phyloP scores from a whole-genome alignment of 208 protist species.

The Crithidia expoeki region DNA sequence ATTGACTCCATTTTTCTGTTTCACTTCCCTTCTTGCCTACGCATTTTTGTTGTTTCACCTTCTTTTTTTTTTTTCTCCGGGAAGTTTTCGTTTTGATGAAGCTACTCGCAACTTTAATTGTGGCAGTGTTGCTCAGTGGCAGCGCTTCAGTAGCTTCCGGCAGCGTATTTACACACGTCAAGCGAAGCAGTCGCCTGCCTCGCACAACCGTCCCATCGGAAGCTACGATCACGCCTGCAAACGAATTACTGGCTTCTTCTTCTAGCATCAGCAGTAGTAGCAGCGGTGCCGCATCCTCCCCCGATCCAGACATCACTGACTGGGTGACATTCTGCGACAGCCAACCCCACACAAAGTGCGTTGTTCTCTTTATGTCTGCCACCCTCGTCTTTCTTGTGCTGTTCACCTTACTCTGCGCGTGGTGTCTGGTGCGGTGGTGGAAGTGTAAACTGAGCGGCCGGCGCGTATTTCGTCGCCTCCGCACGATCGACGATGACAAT shows the following conservation, averaged over 20 bases:
- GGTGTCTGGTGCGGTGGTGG: conserved; percentile 12
- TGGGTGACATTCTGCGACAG: conserved; percentile 3
- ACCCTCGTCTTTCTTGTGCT: neutral
- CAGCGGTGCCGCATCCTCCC: neutral
- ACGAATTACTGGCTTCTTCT: neutral
- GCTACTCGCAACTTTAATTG: neutral
- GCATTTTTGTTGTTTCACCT: conserved; percentile 18
- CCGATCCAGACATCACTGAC: neutral
- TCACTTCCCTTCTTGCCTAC: neutral
- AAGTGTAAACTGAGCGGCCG: neutral
- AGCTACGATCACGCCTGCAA: neutral
- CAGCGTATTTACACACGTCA: neutral
- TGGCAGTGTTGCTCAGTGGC: conserved; percentile 10
- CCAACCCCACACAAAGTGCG: neutral
- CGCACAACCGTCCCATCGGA: neutral
- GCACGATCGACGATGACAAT: neutral
- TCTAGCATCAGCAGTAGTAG: neutral
- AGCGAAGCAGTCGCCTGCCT: neutral
- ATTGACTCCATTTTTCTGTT: neutral
- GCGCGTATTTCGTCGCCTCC: neutral
- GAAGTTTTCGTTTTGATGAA: neutral
- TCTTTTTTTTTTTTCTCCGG: conserved; percentile 13
- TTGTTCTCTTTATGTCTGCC: neutral
- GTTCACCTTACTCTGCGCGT: conserved; percentile 1
- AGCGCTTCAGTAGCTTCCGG: neutral